A percentile compares a stretch with the other conserved stretches of the same genome.
Evolutionary conservation across 208 protist genomes (phyloP).

Genomic region (Tritrichomonas foetus): DNA sequence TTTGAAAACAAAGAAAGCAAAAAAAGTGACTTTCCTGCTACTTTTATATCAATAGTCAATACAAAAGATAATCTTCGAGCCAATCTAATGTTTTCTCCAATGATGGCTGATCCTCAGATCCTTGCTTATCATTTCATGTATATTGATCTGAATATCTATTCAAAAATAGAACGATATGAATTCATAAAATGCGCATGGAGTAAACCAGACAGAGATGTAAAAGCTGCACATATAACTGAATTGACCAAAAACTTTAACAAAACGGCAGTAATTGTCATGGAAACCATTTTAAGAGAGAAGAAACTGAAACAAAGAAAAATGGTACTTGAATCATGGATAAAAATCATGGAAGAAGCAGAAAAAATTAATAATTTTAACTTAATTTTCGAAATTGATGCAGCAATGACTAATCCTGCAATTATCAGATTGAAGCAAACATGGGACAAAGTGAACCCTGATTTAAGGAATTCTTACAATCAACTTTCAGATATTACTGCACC

Average conservation of each 20-base stretch:
- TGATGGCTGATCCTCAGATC: neutral
- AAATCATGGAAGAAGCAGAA: neutral
- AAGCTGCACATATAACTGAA: neutral
- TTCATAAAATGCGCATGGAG: neutral
- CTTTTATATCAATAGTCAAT: neutral
- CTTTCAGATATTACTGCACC: neutral
- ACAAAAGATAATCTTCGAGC: neutral
- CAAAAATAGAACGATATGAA: neutral
- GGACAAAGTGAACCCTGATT: neutral
- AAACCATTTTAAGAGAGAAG: neutral
- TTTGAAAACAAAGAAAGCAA: no score
- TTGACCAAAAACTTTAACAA: neutral
- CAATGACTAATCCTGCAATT: neutral
- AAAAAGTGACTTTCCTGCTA: no score
- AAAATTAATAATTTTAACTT: neutral
- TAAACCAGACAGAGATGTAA: neutral
- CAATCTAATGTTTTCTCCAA: neutral
- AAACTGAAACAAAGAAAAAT: neutral
- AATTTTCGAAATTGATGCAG: neutral
- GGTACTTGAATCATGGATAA: neutral
- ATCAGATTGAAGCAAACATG: neutral
- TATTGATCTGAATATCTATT: neutral
- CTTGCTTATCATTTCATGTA: slow-evolving; percentile 5
- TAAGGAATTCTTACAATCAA: neutral
- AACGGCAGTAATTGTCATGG: neutral